These are phyloP conservation scores for Xerocomus spinulosus DNA, from an alignment of 768 basidiomycete genomes.

Conservation along the genomic window DNA sequence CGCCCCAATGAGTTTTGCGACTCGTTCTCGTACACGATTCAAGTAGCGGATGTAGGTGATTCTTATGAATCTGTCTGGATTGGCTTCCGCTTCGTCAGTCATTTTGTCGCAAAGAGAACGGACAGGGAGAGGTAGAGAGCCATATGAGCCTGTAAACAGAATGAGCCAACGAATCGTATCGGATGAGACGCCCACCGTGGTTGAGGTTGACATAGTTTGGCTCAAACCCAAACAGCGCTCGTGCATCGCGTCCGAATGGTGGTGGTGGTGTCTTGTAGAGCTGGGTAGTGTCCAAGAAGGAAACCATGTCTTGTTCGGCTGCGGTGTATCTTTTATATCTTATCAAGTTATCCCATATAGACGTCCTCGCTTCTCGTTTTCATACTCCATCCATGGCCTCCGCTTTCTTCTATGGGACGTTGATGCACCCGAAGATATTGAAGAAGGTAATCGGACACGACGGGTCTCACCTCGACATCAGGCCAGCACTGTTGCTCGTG, in stretches of 20 bases:
- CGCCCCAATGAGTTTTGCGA: conserved; percentile 49
- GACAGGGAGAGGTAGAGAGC: conserved; percentile 52
- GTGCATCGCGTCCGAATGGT: conserved; percentile 52
- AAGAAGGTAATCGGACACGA: conserved; percentile 68
- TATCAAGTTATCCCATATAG: background rate
- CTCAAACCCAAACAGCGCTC: conserved; percentile 52
- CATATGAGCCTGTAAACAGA: conserved; percentile 49
- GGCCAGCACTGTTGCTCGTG: conserved; percentile 72
- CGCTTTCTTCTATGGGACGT: conserved; percentile 87
- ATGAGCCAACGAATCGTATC: background rate
- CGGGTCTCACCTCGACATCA: conserved; percentile 58
- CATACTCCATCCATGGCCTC: conserved; percentile 27
- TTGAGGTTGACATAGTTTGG: conserved; percentile 62
- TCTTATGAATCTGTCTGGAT: conserved; percentile 54
- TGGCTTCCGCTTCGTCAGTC: conserved; percentile 42
- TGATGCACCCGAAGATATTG: conserved; percentile 84
- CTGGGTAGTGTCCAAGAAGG: background rate
- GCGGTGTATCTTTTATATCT: background rate
- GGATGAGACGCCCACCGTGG: conserved; percentile 40
- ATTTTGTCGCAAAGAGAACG: conserved; percentile 41
- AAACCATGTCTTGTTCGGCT: background rate
- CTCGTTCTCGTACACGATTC: conserved; percentile 36
- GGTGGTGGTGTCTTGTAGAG: conserved; percentile 32
- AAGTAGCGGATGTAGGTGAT: conserved; percentile 34
- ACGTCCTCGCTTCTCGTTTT: background rate